Percentiles rank a stretch among this genome's conserved stretches.
phyloP scores from a whole-genome alignment of 2,329 filamentous ascomycete species.

The Neonectria coccinea region DNA sequence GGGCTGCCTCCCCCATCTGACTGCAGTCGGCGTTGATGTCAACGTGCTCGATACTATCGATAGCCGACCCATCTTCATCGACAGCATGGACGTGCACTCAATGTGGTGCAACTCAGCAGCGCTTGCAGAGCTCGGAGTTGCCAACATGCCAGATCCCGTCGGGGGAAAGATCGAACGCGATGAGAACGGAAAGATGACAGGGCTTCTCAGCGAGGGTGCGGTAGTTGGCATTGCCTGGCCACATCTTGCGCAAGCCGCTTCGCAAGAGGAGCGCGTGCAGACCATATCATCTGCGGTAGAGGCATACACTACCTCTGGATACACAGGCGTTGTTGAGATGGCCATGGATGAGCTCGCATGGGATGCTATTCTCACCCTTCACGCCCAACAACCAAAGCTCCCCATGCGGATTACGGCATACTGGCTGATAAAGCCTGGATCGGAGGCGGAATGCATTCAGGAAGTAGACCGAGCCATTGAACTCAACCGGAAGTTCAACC shows the following conservation, averaged over 20 bases:
- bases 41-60: constrained; percentile 63
- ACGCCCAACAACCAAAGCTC: constrained; percentile 45
- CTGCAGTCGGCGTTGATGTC: constrained; percentile 52
- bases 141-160: constrained; percentile 50
- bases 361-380: constrained; percentile 51
- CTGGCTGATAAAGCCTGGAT: constrained; percentile 56
- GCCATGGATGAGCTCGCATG: constrained; percentile 60
- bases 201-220: constrained; percentile 56
- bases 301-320: constrained; percentile 55
- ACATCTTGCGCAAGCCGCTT: constrained; percentile 51
- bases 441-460: constrained; percentile 47
- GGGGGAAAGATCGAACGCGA: constrained; percentile 58
- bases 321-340: constrained; percentile 61
- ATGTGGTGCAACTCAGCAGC: constrained; percentile 67
- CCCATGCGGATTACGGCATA: constrained; percentile 57
- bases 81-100: constrained; percentile 66
- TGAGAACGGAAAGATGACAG: constrained; percentile 52
- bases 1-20: constrained; percentile 60
- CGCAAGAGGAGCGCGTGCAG: constrained; percentile 52
- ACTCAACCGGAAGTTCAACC: constrained; percentile 51
- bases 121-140: constrained; percentile 53
- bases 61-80: constrained; percentile 65
- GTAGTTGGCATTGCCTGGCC: constrained; percentile 57
- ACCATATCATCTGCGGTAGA: constrained; percentile 53
- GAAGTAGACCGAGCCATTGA: constrained; percentile 56